Evolutionary conservation across 306 rosid species (phyloP).

Genomic region (Crataegus laevigata): DNA sequence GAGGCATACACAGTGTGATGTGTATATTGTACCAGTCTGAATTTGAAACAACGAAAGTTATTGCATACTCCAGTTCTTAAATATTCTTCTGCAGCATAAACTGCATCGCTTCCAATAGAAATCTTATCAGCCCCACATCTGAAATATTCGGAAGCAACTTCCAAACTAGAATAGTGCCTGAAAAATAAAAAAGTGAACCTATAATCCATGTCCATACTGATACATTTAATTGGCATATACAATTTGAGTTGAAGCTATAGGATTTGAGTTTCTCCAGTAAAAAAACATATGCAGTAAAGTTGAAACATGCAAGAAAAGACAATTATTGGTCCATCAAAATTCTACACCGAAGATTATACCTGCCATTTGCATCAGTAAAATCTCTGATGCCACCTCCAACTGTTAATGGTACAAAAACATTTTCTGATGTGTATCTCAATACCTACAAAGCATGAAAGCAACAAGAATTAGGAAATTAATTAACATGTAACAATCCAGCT

Average conservation of each 20-base stretch:
- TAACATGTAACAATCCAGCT: not conserved
- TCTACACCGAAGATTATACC: slow-evolving; percentile 38
- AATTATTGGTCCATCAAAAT: not conserved
- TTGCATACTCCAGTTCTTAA: slow-evolving; percentile 71
- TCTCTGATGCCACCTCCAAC: slow-evolving; percentile 99
- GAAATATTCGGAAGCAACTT: slow-evolving; percentile 96
- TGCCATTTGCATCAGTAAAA: slow-evolving; percentile 80
- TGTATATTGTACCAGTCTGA: not conserved
- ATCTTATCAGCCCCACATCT: slow-evolving; percentile 99
- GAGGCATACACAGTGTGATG: slow-evolving; percentile 7
- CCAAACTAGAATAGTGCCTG: slow-evolving; percentile 94
- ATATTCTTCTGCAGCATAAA: slow-evolving; percentile 93
- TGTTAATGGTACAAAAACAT: slow-evolving; percentile 93
- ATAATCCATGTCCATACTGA: not conserved
- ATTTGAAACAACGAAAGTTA: slow-evolving; percentile 5
- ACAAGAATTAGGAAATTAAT: not conserved
- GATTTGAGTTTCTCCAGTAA: not conserved
- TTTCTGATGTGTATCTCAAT: slow-evolving; percentile 77
- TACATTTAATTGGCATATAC: not conserved
- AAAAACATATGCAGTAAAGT: not conserved
- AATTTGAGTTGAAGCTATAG: not conserved
- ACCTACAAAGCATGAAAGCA: slow-evolving; percentile 44
- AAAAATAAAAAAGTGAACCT: not conserved
- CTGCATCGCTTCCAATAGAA: slow-evolving; percentile 96
- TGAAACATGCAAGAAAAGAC: not conserved